These are phyloP conservation scores for Sporothrix pseudoabietina DNA, from an alignment of 2,329 filamentous ascomycete genomes.

Conservation along the genomic window DNA sequence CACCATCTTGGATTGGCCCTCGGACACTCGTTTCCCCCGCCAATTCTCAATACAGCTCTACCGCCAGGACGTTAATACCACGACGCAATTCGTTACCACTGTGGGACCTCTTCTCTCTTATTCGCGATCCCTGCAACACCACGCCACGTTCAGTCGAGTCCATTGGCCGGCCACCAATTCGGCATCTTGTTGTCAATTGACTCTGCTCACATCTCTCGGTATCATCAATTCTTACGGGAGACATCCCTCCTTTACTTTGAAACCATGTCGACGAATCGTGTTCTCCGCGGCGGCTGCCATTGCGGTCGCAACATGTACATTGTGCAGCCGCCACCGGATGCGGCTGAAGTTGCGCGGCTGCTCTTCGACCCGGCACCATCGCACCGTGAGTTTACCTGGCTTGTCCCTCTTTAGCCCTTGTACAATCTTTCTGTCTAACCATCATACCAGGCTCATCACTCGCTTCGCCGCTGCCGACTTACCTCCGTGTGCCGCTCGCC, in stretches of 20 bases:
- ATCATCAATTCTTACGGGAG: not conserved
- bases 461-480: slow-evolving; percentile 74
- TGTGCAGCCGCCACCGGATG: slow-evolving; percentile 66
- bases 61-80: not conserved
- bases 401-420: not conserved
- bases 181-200: not conserved
- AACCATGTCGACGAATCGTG: slow-evolving; percentile 43
- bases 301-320: slow-evolving; percentile 85
- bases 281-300: slow-evolving; percentile 74
- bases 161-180: slow-evolving; percentile 3
- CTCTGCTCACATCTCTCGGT: not conserved
- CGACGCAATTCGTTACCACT: slow-evolving; percentile 13
- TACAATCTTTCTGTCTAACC: not conserved
- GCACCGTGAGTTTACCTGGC: slow-evolving; percentile 64
- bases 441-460: slow-evolving; percentile 59
- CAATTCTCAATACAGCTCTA: not conserved
- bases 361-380: slow-evolving; percentile 71
- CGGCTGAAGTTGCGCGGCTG: slow-evolving; percentile 62
- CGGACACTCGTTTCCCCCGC: not conserved
- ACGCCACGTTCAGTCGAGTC: not conserved
- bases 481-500: slow-evolving; percentile 76
- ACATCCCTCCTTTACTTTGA: not conserved
- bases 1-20: not conserved
- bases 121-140: slow-evolving; percentile 11
- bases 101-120: not conserved